Percentiles rank a stretch among this genome's conserved stretches.
Evolutionary conservation across 495 filamentous ascomycete species (phyloP).

Genomic region (Penicillium egyptiacum): DNA sequence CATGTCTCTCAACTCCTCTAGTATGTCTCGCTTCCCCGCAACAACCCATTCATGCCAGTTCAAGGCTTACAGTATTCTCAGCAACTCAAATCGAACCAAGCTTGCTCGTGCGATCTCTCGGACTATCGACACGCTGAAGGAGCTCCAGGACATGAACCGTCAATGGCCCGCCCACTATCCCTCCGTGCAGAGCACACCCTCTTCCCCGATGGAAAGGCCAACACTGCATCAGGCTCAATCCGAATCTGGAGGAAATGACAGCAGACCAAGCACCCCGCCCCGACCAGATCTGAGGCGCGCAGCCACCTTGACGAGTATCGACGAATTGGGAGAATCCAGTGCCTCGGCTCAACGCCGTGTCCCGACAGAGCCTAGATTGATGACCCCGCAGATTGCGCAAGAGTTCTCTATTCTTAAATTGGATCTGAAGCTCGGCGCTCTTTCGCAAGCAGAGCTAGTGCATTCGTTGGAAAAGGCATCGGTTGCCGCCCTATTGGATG

Average conservation of each 20-base stretch:
- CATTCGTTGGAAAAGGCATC: conserved; percentile 95
- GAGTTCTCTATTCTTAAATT: conserved; percentile 95
- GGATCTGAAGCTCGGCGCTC: conserved; percentile 82
- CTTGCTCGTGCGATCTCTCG: conserved; percentile 81
- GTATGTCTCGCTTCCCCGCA: conserved; percentile 37
- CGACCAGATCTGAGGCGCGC: conserved; percentile 65
- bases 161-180: conserved; percentile 96
- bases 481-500: conserved; percentile 85
- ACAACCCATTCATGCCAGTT: background rate
- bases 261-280: conserved; percentile 36
- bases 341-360: conserved; percentile 57
- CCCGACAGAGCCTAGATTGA: conserved; percentile 66
- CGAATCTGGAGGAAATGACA: conserved; percentile 32
- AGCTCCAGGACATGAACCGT: conserved; percentile 82
- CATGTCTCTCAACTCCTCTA: conserved; percentile 73
- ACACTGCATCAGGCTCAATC: conserved; percentile 56
- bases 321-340: conserved; percentile 68
- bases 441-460: conserved; percentile 86
- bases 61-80: conserved; percentile 37
- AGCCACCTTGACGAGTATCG: conserved; percentile 64
- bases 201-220: conserved; percentile 43
- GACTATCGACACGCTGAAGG: conserved; percentile 76
- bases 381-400: conserved; percentile 90
- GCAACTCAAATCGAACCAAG: conserved; percentile 85
- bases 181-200: conserved; percentile 66